phyloP scores from a whole-genome alignment of 2,329 filamentous ascomycete genomes.

The Cadophora malorum region DNA sequence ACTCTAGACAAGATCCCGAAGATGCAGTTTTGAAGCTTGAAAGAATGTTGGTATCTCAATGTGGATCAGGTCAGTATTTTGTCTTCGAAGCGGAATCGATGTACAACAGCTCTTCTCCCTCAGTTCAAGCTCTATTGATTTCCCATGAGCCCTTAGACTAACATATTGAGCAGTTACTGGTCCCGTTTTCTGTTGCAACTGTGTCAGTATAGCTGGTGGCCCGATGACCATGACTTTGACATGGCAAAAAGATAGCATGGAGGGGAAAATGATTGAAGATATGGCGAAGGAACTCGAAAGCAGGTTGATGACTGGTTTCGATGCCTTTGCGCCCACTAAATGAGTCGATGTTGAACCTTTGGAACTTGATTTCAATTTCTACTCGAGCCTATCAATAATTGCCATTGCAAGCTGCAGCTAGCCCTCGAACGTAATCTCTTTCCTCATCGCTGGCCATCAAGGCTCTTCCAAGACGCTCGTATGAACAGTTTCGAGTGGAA shows the following conservation, averaged over 20 bases:
- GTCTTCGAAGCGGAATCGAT: background rate
- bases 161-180: background rate
- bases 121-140: background rate
- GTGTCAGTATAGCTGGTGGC: conserved; percentile 13
- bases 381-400: background rate
- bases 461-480: background rate
- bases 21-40: background rate
- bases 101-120: background rate
- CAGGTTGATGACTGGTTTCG: background rate
- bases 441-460: background rate
- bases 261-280: conserved; percentile 5
- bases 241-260: conserved; percentile 6
- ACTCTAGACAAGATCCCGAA: background rate
- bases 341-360: background rate
- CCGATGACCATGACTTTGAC: conserved; percentile 15
- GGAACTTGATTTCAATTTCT: background rate
- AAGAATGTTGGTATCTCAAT: conserved; percentile 14
- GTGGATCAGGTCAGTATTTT: conserved; percentile 12
- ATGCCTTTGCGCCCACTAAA: background rate
- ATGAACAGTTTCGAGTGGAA: conserved; percentile 16
- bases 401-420: background rate
- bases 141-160: background rate
- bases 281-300: background rate
- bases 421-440: too few species aligned
- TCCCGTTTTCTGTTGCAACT: conserved; percentile 8